Conservation (phyloP, 176 grass and related monocot species). For the Luzula sylvatica region DNA sequence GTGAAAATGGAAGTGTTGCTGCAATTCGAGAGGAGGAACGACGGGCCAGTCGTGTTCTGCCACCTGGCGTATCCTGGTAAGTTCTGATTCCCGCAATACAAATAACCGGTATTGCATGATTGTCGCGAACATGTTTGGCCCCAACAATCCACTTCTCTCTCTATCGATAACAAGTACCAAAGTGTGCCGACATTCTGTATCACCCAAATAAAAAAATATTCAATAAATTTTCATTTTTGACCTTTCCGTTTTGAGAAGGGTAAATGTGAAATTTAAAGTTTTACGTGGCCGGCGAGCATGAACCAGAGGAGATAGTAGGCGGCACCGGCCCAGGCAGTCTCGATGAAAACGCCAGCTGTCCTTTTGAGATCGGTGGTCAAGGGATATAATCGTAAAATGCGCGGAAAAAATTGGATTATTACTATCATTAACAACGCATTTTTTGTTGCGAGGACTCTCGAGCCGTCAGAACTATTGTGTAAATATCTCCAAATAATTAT, state of each 20-base stretch:
- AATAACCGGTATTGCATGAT: slow-evolving; percentile 28
- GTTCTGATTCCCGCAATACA: slow-evolving; percentile 45
- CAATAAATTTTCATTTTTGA: too few relatives aligned
- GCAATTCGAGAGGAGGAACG: slow-evolving; percentile 18
- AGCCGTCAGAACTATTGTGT: slow-evolving; percentile 30
- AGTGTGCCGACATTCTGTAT: slow-evolving; percentile 81
- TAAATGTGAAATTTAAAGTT: slow-evolving; percentile 3
- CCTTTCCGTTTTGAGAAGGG: background rate
- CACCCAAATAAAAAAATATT: slow-evolving; percentile 8
- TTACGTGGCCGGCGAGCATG: slow-evolving; percentile 93
- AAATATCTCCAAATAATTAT: slow-evolving; percentile 88
- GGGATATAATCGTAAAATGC: slow-evolving; percentile 59
- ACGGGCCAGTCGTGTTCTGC: background rate
- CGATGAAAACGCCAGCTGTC: slow-evolving; percentile 87
- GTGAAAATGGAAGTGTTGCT: slow-evolving; percentile 12
- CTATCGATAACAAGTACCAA: slow-evolving; percentile 73
- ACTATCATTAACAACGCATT: slow-evolving; percentile 60
- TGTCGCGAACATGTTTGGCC: slow-evolving; percentile 16
- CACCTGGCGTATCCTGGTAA: slow-evolving; percentile 26
- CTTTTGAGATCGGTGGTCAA: slow-evolving; percentile 76
- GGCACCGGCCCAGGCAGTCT: slow-evolving; percentile 91
- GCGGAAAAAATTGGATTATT: slow-evolving; percentile 72
- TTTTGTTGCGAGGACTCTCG: slow-evolving; percentile 53
- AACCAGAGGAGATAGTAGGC: slow-evolving; percentile 93
- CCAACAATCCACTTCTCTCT: slow-evolving; percentile 69